Percentiles rank a stretch among this genome's conserved stretches.
phyloP scores from a whole-genome alignment of 768 basidiomycete genomes.

The Leucocoprinus leucothites region DNA sequence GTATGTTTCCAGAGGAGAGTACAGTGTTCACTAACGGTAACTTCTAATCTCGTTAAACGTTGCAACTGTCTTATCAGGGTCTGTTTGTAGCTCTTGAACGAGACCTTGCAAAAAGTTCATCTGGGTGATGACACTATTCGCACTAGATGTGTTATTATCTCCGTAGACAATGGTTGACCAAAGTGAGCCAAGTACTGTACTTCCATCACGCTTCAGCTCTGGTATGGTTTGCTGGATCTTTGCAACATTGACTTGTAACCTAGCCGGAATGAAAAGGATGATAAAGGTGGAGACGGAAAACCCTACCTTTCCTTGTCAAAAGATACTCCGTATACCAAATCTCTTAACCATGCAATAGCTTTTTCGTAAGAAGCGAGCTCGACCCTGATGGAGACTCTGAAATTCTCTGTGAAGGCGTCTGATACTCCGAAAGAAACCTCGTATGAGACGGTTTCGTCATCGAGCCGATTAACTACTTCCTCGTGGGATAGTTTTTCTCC shows the following conservation, averaged over 20 bases:
- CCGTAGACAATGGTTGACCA: slow-evolving; percentile 65
- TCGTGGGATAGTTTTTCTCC: slow-evolving; percentile 80
- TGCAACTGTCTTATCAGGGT: slow-evolving; percentile 67
- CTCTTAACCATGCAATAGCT: slow-evolving; percentile 83
- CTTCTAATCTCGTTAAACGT: slow-evolving; percentile 75
- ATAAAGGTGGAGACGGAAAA: background rate
- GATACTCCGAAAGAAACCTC: slow-evolving; percentile 65
- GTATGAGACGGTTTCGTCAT: slow-evolving; percentile 89
- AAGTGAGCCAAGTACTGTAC: slow-evolving; percentile 71
- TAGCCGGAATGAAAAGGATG: slow-evolving; percentile 25
- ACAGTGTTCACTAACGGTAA: slow-evolving; percentile 42
- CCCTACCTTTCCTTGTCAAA: slow-evolving; percentile 78
- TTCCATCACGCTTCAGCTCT: slow-evolving; percentile 87
- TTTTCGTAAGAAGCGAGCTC: slow-evolving; percentile 75
- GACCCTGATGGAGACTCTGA: slow-evolving; percentile 81
- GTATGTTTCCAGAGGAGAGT: background rate
- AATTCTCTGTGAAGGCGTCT: slow-evolving; percentile 66
- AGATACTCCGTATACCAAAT: slow-evolving; percentile 70
- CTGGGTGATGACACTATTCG: slow-evolving; percentile 66
- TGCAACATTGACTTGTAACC: slow-evolving; percentile 79
- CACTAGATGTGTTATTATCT: slow-evolving; percentile 66
- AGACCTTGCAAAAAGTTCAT: slow-evolving; percentile 79
- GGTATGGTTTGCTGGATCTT: slow-evolving; percentile 91
- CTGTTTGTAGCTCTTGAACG: slow-evolving; percentile 64
- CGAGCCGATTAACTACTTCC: slow-evolving; percentile 86